Evolutionary conservation across 306 rosid genomes (phyloP), one percentile per base, ranked within the genome.

Genomic region (Dryas octopetala): DNA sequence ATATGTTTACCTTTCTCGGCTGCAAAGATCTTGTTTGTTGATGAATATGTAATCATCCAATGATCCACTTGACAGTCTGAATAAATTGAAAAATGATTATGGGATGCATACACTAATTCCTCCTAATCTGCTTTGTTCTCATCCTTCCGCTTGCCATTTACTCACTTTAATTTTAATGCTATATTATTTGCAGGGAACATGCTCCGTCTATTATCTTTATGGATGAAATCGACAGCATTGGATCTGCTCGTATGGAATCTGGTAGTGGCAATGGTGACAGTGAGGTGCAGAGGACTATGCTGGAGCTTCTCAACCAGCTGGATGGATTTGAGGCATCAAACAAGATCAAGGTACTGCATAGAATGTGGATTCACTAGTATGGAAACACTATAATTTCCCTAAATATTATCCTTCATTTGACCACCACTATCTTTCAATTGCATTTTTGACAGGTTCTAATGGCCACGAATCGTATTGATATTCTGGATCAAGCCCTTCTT

Each of bases 251-350:
- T 54, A 96, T 96, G 99, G 99, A 96, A 81, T 96, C 99, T 79
- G 99, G 99, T 59, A 96, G 99, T 83, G 99, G 99, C 61, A 96
- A 96, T 79, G 99, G 99, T 68, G 99, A 96, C 63, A 96, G 99
- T 76, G 99, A 96, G 85, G 99, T 96, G 63, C 99, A 96, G 73
- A 91, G 99, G 10, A 96, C 99, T 64, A 96, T 96, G 99, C 85
- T 96, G 76, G 99, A 96, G 86, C 99, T 96, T 84, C 98, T 96
- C 59, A 96, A 96, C 84, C 99, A 96, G 85, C 82, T 96, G 79
- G 99, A 96, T 88, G 99, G 99, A 74, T 96, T 96, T 89, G 99
- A 96, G 84, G 99, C 99, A 81, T 96, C 99, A 45, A 96, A 96
- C 78, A 96, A 96, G 91, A 96, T 96, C 85, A 96, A 96, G 96